A percentile compares a stretch with the other conserved stretches of the same genome.
These are phyloP conservation scores for Talaromyces wortmannii DNA, from an alignment of 495 filamentous ascomycete species.

Conservation along the genomic window DNA sequence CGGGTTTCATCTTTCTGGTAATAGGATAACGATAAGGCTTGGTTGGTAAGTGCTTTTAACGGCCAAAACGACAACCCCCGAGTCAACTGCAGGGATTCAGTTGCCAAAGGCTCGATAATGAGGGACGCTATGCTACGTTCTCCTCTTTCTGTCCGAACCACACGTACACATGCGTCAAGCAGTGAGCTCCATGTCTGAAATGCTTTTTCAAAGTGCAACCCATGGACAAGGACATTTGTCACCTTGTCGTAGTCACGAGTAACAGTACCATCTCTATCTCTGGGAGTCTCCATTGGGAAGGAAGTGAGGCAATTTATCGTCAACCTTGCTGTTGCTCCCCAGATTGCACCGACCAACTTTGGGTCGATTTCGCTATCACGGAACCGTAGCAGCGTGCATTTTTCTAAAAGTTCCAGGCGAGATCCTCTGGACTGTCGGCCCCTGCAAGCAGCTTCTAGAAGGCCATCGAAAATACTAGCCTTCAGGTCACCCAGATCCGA, in stretches of 20 bases:
- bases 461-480: conserved; percentile 21
- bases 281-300: conserved; percentile 33
- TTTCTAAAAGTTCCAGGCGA: conserved; percentile 37
- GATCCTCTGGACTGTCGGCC: conserved; percentile 40
- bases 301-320: conserved; percentile 27
- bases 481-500: conserved; percentile 21
- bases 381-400: conserved; percentile 25
- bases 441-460: conserved; percentile 41
- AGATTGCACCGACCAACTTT: conserved; percentile 11
- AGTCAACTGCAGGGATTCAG: conserved; percentile 20
- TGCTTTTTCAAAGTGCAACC: conserved; percentile 39
- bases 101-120: conserved; percentile 67
- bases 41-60: conserved; percentile 23
- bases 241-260: conserved; percentile 62
- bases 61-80: conserved; percentile 17
- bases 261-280: conserved; percentile 33
- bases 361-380: conserved; percentile 4
- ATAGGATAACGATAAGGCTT: conserved; percentile 27
- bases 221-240: conserved; percentile 58
- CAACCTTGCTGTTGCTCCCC: conserved; percentile 26
- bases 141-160: conserved; percentile 58
- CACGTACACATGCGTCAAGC: conserved; percentile 48
- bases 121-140: conserved; percentile 53
- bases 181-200: conserved; percentile 53
- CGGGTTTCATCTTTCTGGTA: conserved; percentile 8